phyloP scores from a whole-genome alignment of 495 filamentous ascomycete species.

The Lasiosphaeria miniovina region DNA sequence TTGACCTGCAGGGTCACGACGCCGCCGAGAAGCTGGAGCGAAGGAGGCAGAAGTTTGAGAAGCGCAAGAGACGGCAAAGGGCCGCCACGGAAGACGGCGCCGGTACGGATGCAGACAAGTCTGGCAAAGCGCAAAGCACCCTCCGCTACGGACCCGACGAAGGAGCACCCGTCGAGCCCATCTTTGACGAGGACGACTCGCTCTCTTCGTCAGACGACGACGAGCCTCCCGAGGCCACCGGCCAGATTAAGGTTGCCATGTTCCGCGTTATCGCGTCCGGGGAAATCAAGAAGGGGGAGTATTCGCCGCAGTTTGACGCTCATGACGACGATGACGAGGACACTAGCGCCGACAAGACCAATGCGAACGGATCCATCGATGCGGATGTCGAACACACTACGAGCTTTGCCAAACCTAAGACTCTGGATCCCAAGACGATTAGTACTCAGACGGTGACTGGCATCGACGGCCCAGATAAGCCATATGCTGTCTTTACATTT shows the following conservation, averaged over 20 bases:
- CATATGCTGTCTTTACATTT: conserved; percentile 96
- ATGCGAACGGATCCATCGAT: conserved; percentile 38
- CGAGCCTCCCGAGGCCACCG: conserved; percentile 86
- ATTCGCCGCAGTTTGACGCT: conserved; percentile 96
- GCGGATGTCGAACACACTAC: conserved; percentile 93
- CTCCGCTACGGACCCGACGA: conserved; percentile 75
- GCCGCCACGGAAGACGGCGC: conserved; percentile 47
- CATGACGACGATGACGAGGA: conserved; percentile 84
- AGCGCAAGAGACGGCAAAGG: conserved; percentile 68
- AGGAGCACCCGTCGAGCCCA: conserved; percentile 66
- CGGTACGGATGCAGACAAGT: conserved; percentile 47
- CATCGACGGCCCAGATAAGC: conserved; percentile 92
- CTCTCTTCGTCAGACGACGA: conserved; percentile 82
- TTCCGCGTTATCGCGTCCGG: conserved; percentile 94
- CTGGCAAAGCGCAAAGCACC: conserved; percentile 46
- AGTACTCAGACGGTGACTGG: conserved; percentile 98
- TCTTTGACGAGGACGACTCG: conserved; percentile 70
- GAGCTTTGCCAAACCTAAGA: conserved; percentile 97
- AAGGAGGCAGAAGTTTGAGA: conserved; percentile 82
- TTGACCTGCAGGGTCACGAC: conserved; percentile 86
- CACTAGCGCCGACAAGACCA: conserved; percentile 42
- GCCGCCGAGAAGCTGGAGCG: conserved; percentile 83
- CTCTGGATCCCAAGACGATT: conserved; percentile 93
- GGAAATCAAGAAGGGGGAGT: conserved; percentile 95
- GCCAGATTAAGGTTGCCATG: conserved; percentile 97